phyloP scores from a whole-genome alignment of 495 filamentous ascomycete species.

The Lasiosphaeris hirsuta region DNA sequence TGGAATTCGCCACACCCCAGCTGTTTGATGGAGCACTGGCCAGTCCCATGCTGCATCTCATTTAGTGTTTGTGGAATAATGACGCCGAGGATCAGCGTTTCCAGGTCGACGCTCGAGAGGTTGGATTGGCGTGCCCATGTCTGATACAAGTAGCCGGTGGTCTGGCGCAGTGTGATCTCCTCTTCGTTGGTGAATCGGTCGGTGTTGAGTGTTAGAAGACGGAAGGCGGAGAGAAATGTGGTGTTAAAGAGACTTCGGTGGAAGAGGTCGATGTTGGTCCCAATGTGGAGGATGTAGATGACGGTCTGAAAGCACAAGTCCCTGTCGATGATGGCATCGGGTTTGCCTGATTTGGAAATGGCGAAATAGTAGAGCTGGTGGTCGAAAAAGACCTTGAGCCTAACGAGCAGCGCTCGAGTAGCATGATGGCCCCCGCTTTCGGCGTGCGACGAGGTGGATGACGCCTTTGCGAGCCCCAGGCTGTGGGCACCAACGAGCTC shows the following conservation, averaged over 20 bases:
- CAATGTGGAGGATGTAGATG: constrained; percentile 1
- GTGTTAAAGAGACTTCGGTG: not conserved
- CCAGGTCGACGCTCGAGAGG: no score
- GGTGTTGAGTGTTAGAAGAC: not conserved
- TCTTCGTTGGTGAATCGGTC: not conserved
- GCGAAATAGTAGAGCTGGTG: constrained; percentile 1
- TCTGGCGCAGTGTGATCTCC: not conserved
- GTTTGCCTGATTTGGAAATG: no score
- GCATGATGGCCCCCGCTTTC: not conserved
- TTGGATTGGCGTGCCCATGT: no score
- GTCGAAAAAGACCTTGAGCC: constrained; percentile 12
- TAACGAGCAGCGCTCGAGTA: constrained; percentile 7
- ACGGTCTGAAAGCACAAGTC: not conserved
- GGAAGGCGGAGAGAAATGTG: constrained; percentile 1
- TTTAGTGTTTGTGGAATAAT: no score
- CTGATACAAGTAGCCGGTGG: no score
- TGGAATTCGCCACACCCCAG: not conserved
- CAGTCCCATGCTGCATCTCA: no score
- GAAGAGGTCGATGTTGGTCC: not conserved
- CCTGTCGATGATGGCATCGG: no score
- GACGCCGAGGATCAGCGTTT: no score
- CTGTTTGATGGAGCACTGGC: no score
- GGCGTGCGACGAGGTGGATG: not conserved
- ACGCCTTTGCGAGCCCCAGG: not conserved
- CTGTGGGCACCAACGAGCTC: constrained; percentile 9